phyloP scores from a whole-genome alignment of 176 grass and related monocot species.

The Ensete glaucum region DNA sequence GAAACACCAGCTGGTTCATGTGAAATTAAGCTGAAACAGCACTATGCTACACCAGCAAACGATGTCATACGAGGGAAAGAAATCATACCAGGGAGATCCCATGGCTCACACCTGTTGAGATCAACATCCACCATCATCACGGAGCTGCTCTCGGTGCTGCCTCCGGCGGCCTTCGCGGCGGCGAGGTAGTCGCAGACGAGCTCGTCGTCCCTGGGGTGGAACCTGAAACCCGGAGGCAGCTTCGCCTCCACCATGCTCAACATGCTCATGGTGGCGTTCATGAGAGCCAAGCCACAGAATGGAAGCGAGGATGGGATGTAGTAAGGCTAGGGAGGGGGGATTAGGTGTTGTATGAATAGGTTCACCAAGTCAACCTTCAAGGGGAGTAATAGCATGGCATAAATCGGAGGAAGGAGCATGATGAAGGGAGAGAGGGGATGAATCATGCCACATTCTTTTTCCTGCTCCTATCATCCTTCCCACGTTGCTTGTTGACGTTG shows the following conservation, averaged over 20 bases:
- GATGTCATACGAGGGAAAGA: neutral
- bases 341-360: neutral
- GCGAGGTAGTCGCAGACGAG: conserved; percentile 89
- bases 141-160: conserved; percentile 24
- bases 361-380: neutral
- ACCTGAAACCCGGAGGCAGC: conserved; percentile 84
- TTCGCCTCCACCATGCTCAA: conserved; percentile 87
- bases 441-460: too few species aligned
- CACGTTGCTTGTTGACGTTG: too few species aligned
- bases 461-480: neutral
- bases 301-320: too few species aligned
- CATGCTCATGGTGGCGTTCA: conserved; percentile 45
- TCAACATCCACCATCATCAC: conserved; percentile 67
- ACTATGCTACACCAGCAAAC: too few species aligned
- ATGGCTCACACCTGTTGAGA: conserved; percentile 94
- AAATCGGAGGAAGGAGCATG: too few species aligned
- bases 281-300: neutral
- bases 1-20: too few species aligned
- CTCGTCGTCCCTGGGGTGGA: conserved; percentile 91
- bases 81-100: conserved; percentile 75
- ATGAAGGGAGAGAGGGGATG: too few species aligned
- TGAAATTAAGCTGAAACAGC: too few species aligned
- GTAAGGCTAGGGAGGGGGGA: neutral
- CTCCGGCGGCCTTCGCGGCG: conserved; percentile 30
- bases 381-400: too few species aligned